phyloP scores from a whole-genome alignment of 176 grass and related monocot species.

The Hsuehochloa calcarea region DNA sequence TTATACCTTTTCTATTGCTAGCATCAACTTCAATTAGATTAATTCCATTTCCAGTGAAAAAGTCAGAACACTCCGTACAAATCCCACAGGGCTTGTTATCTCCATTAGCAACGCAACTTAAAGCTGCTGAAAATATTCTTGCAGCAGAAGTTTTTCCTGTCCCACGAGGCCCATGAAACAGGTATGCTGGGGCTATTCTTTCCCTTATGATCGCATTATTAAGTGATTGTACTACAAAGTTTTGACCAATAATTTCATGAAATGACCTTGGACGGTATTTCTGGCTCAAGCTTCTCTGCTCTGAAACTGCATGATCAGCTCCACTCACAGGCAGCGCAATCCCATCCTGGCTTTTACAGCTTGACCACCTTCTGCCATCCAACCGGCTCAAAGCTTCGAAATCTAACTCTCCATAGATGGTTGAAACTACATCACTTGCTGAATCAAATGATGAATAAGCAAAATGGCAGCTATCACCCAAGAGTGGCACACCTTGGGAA shows the following conservation, averaged over 20 bases:
- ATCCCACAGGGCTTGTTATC: conserved; percentile 79
- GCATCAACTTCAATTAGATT: conserved; percentile 90
- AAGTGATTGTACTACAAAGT: conserved; percentile 90
- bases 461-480: conserved; percentile 66
- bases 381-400: conserved; percentile 93
- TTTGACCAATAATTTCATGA: conserved; percentile 88
- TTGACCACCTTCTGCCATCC: conserved; percentile 98
- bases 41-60: conserved; percentile 54
- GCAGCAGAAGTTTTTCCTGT: conserved; percentile 92
- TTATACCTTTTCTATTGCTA: conserved; percentile 77
- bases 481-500: conserved; percentile 71
- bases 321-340: conserved; percentile 40
- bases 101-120: conserved; percentile 62
- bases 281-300: conserved; percentile 91
- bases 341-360: conserved; percentile 90
- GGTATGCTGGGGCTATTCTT: conserved; percentile 84
- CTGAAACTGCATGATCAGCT: conserved; percentile 53
- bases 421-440: conserved; percentile 77
- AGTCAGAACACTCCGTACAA: conserved; percentile 65
- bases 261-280: conserved; percentile 84
- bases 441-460: conserved; percentile 82
- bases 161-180: conserved; percentile 96
- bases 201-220: conserved; percentile 80
- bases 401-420: conserved; percentile 89
- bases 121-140: conserved; percentile 80